Evolutionary conservation across 495 filamentous ascomycete species (phyloP).

Genomic region (Stereocaulon alpinum): DNA sequence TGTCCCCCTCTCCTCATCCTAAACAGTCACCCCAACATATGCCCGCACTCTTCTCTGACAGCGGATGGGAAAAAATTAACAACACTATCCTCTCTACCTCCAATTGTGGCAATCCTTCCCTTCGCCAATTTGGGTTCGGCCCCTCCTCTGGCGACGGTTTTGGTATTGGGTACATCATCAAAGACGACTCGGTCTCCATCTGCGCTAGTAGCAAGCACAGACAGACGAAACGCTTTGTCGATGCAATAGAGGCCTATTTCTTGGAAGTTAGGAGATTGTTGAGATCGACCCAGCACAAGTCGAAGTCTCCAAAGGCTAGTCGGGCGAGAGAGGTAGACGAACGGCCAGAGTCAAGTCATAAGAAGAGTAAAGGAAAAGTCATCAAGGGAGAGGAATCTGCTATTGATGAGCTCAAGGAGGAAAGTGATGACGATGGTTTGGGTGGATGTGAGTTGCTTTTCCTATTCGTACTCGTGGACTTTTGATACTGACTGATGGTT

Average conservation of each 20-base stretch:
- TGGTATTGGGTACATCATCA: constrained; percentile 98
- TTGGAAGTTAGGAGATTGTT: constrained; percentile 81
- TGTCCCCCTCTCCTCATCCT: constrained; percentile 25
- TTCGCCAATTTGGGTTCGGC: constrained; percentile 93
- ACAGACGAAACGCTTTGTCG: constrained; percentile 82
- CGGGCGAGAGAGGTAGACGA: constrained; percentile 59
- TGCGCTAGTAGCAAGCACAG: constrained; percentile 87
- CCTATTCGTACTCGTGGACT: constrained; percentile 10
- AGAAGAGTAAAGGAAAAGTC: constrained; percentile 29
- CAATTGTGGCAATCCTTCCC: constrained; percentile 97
- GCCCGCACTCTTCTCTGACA: constrained; percentile 75
- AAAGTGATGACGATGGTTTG: constrained; percentile 78
- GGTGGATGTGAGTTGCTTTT: constrained; percentile 69
- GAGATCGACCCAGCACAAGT: constrained; percentile 50
- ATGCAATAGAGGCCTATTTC: constrained; percentile 80
- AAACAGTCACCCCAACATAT: constrained; percentile 35
- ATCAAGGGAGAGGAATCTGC: constrained; percentile 38
- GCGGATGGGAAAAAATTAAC: constrained; percentile 91
- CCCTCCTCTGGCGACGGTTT: constrained; percentile 92
- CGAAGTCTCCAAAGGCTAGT: constrained; percentile 43
- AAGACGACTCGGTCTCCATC: constrained; percentile 85
- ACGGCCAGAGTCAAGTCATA: constrained; percentile 34
- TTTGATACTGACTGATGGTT: constrained; percentile 21
- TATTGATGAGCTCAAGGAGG: constrained; percentile 49
- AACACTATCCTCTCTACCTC: constrained; percentile 90